phyloP scores from a whole-genome alignment of 176 grass and related monocot genomes.

The Lolium multiflorum region DNA sequence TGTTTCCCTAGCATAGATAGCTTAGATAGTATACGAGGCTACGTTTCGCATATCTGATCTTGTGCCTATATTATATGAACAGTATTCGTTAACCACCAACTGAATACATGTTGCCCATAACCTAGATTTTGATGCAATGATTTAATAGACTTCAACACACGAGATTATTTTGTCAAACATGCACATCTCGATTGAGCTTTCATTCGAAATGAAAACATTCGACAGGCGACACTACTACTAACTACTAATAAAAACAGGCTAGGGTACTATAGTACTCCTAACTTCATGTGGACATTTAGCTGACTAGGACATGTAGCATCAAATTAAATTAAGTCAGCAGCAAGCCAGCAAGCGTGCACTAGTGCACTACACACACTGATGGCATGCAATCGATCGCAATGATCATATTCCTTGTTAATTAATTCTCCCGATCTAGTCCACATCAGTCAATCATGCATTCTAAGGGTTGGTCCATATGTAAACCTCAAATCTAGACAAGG shows the following conservation, averaged over 20 bases:
- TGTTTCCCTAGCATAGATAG: too few species aligned
- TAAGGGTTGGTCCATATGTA: neutral
- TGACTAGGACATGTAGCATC: neutral
- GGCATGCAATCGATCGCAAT: neutral
- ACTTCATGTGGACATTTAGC: neutral
- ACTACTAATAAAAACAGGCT: neutral
- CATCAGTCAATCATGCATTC: neutral
- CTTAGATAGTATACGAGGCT: too few species aligned
- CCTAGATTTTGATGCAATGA: too few species aligned
- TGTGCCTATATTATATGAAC: too few species aligned
- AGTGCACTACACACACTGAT: neutral
- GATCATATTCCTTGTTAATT: neutral
- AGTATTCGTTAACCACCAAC: too few species aligned
- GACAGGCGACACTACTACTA: too few species aligned
- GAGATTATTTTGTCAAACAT: too few species aligned
- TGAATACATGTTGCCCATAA: too few species aligned
- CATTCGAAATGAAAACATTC: too few species aligned
- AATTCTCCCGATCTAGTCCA: neutral
- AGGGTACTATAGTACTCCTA: neutral
- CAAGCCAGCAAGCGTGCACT: neutral
- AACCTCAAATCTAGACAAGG: neutral
- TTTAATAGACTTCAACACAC: too few species aligned
- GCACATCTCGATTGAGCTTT: too few species aligned
- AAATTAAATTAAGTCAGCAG: neutral
- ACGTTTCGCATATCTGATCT: too few species aligned